Evolutionary conservation across 768 basidiomycete genomes (phyloP), one percentile per base, ranked within the genome.

Genomic region (Boletus subcaerulescens): DNA sequence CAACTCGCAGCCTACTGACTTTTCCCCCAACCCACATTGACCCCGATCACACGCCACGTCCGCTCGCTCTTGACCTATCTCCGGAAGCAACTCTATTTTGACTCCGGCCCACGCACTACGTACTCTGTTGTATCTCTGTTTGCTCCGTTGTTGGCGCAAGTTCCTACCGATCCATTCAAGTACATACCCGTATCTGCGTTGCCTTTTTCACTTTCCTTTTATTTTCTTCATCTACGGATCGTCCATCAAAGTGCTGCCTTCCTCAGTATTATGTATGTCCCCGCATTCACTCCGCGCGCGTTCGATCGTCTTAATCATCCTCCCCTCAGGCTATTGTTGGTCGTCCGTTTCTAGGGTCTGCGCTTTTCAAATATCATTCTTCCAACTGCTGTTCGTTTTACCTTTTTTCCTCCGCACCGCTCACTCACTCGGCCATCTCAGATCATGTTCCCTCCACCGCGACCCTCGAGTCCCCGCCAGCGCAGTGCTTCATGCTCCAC

Each of bases 31-130:
- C 52, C 40, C 35, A 56, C 63, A 43, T 57, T 62, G 51, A 54
- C 49, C 41, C 51, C 61, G 53, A 53, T 57, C 60, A 57, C 46
- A 51, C 56, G 29, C 45, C 26, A 56, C 52, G 10, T 39, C 31
- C 46, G 17, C 41, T 17, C 26, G 9, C 35, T 44, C 48, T 36
- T 13, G 35, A 50, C 17, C 18, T 29, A 29, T 36, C 38, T 43
- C 46, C 60, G 48, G 45, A 32, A 22, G 11, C 33, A 65, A 57
- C 51, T 66, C 57, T 66, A 61, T 65, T 63, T 65, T 60, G 36
- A 46, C 40, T 50, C 48, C 45, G 38, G 52, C 44, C 9, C 44
- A 39, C 35, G 3, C 31, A 13, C 39, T 60, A 52, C 52, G 56
- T 60, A 46, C 62, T 50, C 53, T 58, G 55, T 56, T 59, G 60